Conservation (phyloP, 257 asterid genomes). For the Ajuga chamaepitys region DNA sequence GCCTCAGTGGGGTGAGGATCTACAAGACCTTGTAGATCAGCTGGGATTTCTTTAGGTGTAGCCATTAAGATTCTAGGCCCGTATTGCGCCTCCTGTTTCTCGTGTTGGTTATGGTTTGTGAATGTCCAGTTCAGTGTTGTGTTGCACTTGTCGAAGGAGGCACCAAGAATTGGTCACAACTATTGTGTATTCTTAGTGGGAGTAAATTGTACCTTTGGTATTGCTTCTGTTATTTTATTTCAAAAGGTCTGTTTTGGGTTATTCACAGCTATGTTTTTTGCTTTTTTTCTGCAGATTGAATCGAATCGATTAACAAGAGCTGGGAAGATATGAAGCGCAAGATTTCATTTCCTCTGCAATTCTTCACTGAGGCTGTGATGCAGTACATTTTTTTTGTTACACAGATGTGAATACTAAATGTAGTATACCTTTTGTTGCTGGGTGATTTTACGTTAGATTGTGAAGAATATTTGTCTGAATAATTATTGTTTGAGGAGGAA, state of each 20-base stretch:
- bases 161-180: not conserved
- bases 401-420: too few species aligned
- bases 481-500: too few species aligned
- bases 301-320: not conserved
- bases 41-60: constrained; percentile 26
- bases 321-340: not conserved
- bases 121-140: too few species aligned
- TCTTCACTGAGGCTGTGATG: too few species aligned
- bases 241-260: not conserved
- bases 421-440: too few species aligned
- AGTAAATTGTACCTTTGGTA: not conserved
- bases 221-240: not conserved
- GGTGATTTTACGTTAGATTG: too few species aligned
- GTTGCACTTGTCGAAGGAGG: constrained; percentile 1
- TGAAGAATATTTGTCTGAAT: too few species aligned
- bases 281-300: constrained; percentile 17
- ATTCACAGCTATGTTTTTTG: not conserved
- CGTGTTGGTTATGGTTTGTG: too few species aligned
- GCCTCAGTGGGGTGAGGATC: constrained; percentile 65
- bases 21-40: constrained; percentile 37
- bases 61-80: not conserved
- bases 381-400: too few species aligned
- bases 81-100: too few species aligned
- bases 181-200: not conserved
- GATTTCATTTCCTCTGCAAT: not conserved